Percentiles rank a stretch among this genome's conserved stretches.
Evolutionary conservation across 2,329 filamentous ascomycete genomes (phyloP).

Genomic region (Talaromyces sp.): DNA sequence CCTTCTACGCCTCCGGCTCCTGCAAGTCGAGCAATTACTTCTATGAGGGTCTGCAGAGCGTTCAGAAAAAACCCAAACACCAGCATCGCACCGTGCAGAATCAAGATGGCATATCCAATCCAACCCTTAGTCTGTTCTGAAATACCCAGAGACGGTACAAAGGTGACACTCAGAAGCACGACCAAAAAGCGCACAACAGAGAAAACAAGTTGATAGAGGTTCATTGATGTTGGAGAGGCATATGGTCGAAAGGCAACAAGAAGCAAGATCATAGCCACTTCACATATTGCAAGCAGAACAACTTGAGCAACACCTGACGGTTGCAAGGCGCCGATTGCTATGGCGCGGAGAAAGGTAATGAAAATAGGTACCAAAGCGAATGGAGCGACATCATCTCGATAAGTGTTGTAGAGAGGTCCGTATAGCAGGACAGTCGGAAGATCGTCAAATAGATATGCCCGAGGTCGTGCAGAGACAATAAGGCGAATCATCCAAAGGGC

Average conservation of each 20-base stretch:
- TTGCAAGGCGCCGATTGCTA: constrained; percentile 90
- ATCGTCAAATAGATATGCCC: constrained; percentile 88
- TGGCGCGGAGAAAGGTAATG: constrained; percentile 78
- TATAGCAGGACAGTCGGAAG: constrained; percentile 84
- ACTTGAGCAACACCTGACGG: constrained; percentile 90
- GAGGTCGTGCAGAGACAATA: constrained; percentile 75
- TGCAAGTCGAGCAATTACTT: constrained; percentile 76
- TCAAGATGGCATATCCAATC: constrained; percentile 88
- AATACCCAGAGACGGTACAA: constrained; percentile 77
- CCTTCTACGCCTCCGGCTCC: constrained; percentile 76
- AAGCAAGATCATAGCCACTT: constrained; percentile 84
- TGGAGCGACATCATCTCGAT: constrained; percentile 84
- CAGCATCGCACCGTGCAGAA: constrained; percentile 79
- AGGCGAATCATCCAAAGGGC: constrained; percentile 75
- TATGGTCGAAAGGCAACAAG: constrained; percentile 88
- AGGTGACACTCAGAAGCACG: constrained; percentile 73
- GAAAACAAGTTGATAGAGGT: constrained; percentile 87
- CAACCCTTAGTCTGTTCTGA: constrained; percentile 79
- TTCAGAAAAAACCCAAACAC: constrained; percentile 93
- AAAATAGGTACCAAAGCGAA: constrained; percentile 86
- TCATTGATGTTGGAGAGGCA: constrained; percentile 91
- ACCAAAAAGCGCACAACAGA: constrained; percentile 71
- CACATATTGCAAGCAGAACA: constrained; percentile 86
- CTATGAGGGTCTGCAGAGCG: constrained; percentile 82
- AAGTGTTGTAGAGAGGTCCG: constrained; percentile 94